These are phyloP conservation scores for Hanseniaspora singularis DNA, from an alignment of 805 yeast genomes.

Conservation along the genomic window DNA sequence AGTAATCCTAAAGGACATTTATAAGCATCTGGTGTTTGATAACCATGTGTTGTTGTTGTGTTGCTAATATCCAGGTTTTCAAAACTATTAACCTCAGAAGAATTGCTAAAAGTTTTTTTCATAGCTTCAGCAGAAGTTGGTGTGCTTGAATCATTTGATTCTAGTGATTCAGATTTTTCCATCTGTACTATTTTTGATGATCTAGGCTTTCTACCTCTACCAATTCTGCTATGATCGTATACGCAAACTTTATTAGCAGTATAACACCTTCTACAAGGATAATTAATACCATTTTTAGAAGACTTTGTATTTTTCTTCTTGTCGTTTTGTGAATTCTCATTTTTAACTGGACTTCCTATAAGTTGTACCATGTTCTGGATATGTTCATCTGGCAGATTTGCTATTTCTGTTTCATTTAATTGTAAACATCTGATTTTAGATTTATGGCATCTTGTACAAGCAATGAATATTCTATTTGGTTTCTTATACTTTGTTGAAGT, in stretches of 20 bases:
- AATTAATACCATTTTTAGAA: slow-evolving; percentile 35
- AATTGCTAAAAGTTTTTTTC: too few relatives aligned
- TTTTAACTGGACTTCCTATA: slow-evolving; percentile 18
- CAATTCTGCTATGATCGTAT: slow-evolving; percentile 48
- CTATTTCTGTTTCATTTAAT: slow-evolving; percentile 26
- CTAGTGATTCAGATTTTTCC: background rate
- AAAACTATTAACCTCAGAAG: too few relatives aligned
- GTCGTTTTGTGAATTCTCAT: background rate
- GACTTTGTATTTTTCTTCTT: slow-evolving; percentile 2
- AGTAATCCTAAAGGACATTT: too few relatives aligned
- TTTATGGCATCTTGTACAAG: slow-evolving; percentile 48
- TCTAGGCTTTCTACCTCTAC: slow-evolving; percentile 33
- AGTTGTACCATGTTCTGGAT: slow-evolving; percentile 12
- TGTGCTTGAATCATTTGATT: background rate
- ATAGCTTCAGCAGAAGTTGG: background rate
- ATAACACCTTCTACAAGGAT: slow-evolving; percentile 64
- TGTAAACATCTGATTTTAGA: slow-evolving; percentile 80
- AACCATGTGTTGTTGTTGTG: too few relatives aligned
- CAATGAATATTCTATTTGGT: slow-evolving; percentile 28
- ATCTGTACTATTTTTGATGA: background rate
- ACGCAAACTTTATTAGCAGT: slow-evolving; percentile 54
- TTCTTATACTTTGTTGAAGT: slow-evolving; percentile 22
- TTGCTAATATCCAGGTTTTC: too few relatives aligned
- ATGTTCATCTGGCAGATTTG: slow-evolving; percentile 4
- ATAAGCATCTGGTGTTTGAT: too few relatives aligned